Evolutionary conservation across 331 rosid species (phyloP).

Genomic region (Quercus lobata): DNA sequence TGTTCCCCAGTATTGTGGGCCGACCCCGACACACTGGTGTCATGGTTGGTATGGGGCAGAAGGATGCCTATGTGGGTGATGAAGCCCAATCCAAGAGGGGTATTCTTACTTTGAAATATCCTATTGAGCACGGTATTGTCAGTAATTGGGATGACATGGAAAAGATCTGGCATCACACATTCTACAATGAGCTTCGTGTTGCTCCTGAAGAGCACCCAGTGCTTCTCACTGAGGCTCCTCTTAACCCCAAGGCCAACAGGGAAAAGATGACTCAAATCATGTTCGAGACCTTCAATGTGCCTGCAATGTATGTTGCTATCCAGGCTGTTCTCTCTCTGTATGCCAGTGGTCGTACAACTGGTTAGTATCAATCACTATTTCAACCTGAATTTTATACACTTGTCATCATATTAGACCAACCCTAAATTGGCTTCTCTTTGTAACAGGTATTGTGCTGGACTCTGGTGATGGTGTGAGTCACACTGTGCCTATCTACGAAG

Average conservation of each 20-base stretch:
- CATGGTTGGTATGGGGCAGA: slow-evolving; percentile 47
- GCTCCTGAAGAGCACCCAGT: slow-evolving; percentile 45
- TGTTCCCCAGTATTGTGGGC: slow-evolving; percentile 41
- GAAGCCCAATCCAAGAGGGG: slow-evolving; percentile 45
- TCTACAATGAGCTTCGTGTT: slow-evolving; percentile 37
- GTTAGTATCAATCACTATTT: slow-evolving; percentile 8
- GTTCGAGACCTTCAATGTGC: slow-evolving; percentile 44
- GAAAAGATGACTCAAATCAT: slow-evolving; percentile 43
- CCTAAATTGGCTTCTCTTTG: neutral
- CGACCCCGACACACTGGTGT: slow-evolving; percentile 43
- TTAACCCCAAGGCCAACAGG: slow-evolving; percentile 41
- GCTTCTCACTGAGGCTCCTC: slow-evolving; percentile 45
- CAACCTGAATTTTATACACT: neutral
- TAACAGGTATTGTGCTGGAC: slow-evolving; percentile 37
- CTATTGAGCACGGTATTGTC: slow-evolving; percentile 43
- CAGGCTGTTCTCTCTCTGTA: slow-evolving; percentile 42
- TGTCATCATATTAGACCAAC: neutral
- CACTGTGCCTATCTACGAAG: slow-evolving; percentile 40
- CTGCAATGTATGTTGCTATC: slow-evolving; percentile 43
- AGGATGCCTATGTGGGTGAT: slow-evolving; percentile 42
- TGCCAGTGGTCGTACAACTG: slow-evolving; percentile 46
- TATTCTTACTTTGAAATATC: slow-evolving; percentile 39
- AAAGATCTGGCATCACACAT: slow-evolving; percentile 44
- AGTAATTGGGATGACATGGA: slow-evolving; percentile 49
- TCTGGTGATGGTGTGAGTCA: slow-evolving; percentile 46